Conservation (phyloP, 1,284 basidiomycete genomes). For the Ceraceosorus guamensis region DNA sequence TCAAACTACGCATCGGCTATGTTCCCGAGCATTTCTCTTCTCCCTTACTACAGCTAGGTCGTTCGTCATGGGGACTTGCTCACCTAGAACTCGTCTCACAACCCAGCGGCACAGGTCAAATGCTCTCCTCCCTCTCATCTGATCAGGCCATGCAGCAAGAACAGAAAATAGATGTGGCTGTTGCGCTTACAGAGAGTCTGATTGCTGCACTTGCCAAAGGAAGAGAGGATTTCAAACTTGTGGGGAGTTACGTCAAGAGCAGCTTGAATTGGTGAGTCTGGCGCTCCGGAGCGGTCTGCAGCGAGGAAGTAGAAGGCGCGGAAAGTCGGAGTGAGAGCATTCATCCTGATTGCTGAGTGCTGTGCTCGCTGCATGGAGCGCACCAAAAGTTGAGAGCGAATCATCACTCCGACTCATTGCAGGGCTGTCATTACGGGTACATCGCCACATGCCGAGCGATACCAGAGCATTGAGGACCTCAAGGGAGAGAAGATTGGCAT, state of each 20-base stretch:
- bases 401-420: not conserved
- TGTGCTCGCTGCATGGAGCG: no score
- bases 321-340: no score
- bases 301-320: not conserved
- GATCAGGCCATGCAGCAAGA: slow-evolving; percentile 17
- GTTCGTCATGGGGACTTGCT: slow-evolving; percentile 30
- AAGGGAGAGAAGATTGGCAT: slow-evolving; percentile 79
- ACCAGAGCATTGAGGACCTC: slow-evolving; percentile 67
- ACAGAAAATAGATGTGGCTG: slow-evolving; percentile 50
- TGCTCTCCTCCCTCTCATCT: slow-evolving; percentile 30
- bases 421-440: slow-evolving; percentile 90
- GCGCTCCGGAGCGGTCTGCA: not conserved
- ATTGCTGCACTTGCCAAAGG: slow-evolving; percentile 83
- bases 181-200: slow-evolving; percentile 85
- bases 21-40: slow-evolving; percentile 44
- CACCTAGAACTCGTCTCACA: slow-evolving; percentile 37
- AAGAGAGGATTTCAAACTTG: slow-evolving; percentile 75
- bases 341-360: no score
- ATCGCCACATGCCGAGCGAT: slow-evolving; percentile 53
- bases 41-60: slow-evolving; percentile 34
- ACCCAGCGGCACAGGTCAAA: slow-evolving; percentile 43
- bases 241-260: slow-evolving; percentile 75
- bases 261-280: slow-evolving; percentile 36
- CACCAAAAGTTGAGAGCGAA: not conserved
- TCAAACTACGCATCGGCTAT: slow-evolving; percentile 33